phyloP scores from a whole-genome alignment of 768 basidiomycete genomes.

The Hebeloma cylindrosporum region DNA sequence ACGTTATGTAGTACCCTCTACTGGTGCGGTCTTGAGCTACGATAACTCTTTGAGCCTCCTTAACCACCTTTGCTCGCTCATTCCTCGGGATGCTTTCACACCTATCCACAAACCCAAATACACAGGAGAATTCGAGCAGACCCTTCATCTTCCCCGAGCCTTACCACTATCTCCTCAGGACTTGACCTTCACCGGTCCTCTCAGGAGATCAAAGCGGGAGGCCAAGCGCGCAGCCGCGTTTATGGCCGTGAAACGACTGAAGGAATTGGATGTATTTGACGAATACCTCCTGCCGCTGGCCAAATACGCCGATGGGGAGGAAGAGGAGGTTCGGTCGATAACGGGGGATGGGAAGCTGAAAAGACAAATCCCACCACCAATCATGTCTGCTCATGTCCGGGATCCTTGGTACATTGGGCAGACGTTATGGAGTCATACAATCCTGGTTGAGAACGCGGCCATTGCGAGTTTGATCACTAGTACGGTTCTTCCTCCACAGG shows the following conservation, averaged over 20 bases:
- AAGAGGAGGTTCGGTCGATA: no score
- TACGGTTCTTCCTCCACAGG: constrained; percentile 48
- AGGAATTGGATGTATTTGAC: constrained; percentile 74
- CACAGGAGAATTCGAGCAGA: constrained; percentile 54
- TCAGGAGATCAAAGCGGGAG: constrained; percentile 67
- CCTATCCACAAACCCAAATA: constrained; percentile 59
- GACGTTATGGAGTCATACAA: constrained; percentile 62
- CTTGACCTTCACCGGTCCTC: constrained; percentile 59
- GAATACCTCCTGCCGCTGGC: constrained; percentile 78
- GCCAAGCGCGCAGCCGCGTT: constrained; percentile 85
- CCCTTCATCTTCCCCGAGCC: constrained; percentile 64
- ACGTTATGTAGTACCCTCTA: constrained; percentile 67
- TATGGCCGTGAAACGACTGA: constrained; percentile 67
- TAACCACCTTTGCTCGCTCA: constrained; percentile 73
- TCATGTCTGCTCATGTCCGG: constrained; percentile 59
- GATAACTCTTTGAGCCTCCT: constrained; percentile 71
- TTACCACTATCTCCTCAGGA: constrained; percentile 58
- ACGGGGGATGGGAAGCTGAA: constrained; percentile 37
- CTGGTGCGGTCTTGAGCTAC: constrained; percentile 80
- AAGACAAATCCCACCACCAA: constrained; percentile 38
- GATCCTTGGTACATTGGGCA: constrained; percentile 66
- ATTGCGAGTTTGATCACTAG: constrained; percentile 70
- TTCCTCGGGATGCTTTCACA: constrained; percentile 72
- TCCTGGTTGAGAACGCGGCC: constrained; percentile 49
- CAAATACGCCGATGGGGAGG: constrained; percentile 44